A percentile compares a stretch with the other conserved stretches of the same genome.
Evolutionary conservation across 1,139 yeast genomes (phyloP).

Genomic region (Hyphopichia khmerensis): DNA sequence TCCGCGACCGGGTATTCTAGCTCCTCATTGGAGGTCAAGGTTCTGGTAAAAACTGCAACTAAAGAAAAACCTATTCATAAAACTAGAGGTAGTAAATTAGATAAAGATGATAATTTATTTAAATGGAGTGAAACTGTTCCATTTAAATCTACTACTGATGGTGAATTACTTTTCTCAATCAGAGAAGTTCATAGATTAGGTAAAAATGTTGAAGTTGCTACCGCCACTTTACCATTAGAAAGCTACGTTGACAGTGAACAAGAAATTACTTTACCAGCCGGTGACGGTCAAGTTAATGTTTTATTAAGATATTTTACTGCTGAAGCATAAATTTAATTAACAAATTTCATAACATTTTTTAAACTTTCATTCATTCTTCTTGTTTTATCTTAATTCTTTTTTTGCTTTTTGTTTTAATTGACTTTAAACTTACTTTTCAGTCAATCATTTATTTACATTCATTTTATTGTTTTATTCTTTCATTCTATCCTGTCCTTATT

Average conservation of each 20-base stretch:
- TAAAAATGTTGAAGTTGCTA: conserved; percentile 64
- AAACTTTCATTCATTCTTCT: not conserved
- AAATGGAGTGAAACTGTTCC: conserved; percentile 66
- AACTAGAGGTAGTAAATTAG: conserved; percentile 59
- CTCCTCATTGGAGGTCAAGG: conserved; percentile 47
- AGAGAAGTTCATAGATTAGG: conserved; percentile 75
- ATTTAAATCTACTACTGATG: conserved; percentile 65
- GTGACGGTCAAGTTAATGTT: conserved; percentile 30
- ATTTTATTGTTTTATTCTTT: not conserved
- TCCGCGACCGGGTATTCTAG: conserved; percentile 36
- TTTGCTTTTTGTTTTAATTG: not conserved
- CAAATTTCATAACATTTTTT: not conserved
- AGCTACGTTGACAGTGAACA: conserved; percentile 37
- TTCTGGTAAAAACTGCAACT: conserved; percentile 48
- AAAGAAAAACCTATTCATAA: conserved; percentile 61
- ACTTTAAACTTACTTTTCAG: not conserved
- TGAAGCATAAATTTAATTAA: not conserved
- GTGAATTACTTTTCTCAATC: conserved; percentile 57
- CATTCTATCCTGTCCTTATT: not conserved
- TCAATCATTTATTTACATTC: not conserved
- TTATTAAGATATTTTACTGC: conserved; percentile 25
- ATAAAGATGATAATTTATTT: conserved; percentile 43
- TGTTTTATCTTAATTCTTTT: not conserved
- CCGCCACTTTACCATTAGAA: conserved; percentile 42
- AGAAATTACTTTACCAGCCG: conserved; percentile 25